phyloP scores from a whole-genome alignment of 768 basidiomycete species.

The Clitopilus passeckerianus region DNA sequence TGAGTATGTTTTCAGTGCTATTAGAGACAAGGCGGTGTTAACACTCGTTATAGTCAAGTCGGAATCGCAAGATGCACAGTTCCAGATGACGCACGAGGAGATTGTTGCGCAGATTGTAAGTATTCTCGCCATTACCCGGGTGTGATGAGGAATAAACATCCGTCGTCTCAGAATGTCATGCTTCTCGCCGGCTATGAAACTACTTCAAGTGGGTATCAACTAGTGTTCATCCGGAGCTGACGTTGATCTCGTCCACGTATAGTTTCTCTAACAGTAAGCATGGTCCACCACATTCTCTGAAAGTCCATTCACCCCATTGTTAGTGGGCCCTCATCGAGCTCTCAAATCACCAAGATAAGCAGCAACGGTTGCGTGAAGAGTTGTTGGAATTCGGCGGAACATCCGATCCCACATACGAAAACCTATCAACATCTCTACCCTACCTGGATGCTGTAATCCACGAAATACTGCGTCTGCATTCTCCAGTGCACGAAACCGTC shows the following conservation, averaged over 20 bases:
- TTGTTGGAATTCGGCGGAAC: slow-evolving; percentile 29
- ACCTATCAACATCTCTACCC: slow-evolving; percentile 42
- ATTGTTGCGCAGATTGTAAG: slow-evolving; percentile 28
- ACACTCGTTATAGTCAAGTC: slow-evolving; percentile 26
- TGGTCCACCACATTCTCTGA: slow-evolving; percentile 20
- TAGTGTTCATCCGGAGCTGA: not conserved
- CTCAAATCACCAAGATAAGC: slow-evolving; percentile 34
- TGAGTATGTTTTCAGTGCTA: slow-evolving; percentile 7
- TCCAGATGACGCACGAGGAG: slow-evolving; percentile 32
- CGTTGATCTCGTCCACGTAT: not conserved
- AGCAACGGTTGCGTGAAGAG: slow-evolving; percentile 45
- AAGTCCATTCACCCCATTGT: not conserved
- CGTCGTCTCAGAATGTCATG: slow-evolving; percentile 24
- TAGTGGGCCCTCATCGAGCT: slow-evolving; percentile 61
- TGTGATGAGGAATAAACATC: slow-evolving; percentile 6
- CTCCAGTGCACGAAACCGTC: slow-evolving; percentile 29
- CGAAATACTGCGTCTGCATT: slow-evolving; percentile 40
- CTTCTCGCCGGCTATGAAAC: slow-evolving; percentile 47
- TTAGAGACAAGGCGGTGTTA: not conserved
- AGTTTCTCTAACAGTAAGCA: slow-evolving; percentile 21
- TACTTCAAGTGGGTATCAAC: slow-evolving; percentile 34
- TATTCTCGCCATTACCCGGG: not conserved
- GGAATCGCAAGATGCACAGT: slow-evolving; percentile 13
- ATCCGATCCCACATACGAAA: slow-evolving; percentile 49
- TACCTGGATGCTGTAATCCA: slow-evolving; percentile 51